phyloP scores from a whole-genome alignment of 2,329 filamentous ascomycete genomes.

The Xylaria sp. region DNA sequence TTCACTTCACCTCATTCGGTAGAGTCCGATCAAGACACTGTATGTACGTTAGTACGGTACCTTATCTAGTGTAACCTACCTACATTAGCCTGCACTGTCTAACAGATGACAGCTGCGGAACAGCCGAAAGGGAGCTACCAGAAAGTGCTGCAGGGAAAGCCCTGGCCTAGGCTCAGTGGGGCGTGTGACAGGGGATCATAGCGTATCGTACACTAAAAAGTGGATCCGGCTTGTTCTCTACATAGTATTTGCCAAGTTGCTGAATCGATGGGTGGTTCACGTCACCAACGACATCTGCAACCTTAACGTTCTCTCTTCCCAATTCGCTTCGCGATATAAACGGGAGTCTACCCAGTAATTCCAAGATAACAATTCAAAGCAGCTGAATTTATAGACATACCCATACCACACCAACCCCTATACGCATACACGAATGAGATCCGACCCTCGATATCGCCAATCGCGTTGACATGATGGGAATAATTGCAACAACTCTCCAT shows the following conservation, averaged over 20 bases:
- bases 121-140: neutral
- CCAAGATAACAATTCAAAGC: neutral
- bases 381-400: neutral
- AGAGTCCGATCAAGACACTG: neutral
- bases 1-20: neutral
- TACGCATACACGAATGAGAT: conserved; percentile 11
- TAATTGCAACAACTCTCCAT: conserved; percentile 31
- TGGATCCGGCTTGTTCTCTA: neutral
- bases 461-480: conserved; percentile 42
- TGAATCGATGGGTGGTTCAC: neutral
- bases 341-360: neutral
- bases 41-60: neutral
- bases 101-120: conserved; percentile 1
- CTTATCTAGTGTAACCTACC: neutral
- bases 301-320: neutral
- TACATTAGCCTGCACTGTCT: neutral
- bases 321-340: neutral
- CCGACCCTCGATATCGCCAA: neutral
- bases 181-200: neutral
- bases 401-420: neutral
- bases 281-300: neutral
- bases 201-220: neutral
- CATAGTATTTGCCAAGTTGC: neutral
- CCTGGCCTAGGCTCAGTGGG: neutral
- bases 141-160: conserved; percentile 21